These are phyloP conservation scores for Colletotrichum plurivorum DNA, from an alignment of 2,329 filamentous ascomycete genomes.

Conservation along the genomic window DNA sequence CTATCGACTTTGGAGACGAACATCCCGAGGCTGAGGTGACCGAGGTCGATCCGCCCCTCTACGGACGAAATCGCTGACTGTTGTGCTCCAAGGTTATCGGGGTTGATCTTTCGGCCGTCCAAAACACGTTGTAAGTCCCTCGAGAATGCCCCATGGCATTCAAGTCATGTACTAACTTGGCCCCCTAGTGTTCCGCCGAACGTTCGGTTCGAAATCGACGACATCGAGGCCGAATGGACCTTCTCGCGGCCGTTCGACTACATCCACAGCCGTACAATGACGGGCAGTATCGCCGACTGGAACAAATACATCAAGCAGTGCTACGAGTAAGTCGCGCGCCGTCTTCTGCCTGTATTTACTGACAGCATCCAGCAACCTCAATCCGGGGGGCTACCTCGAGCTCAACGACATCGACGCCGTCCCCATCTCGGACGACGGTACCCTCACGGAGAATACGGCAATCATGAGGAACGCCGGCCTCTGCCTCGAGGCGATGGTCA, in stretches of 20 bases:
- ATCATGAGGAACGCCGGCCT: not conserved
- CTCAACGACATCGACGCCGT: conserved; percentile 71
- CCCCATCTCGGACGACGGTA: not conserved
- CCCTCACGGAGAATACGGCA: not conserved
- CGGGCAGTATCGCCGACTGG: conserved; percentile 47
- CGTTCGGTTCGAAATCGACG: conserved; percentile 60
- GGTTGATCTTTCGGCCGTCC: conserved; percentile 58
- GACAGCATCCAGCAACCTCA: not conserved
- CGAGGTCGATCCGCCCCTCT: rapidly evolving
- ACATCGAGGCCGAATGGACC: conserved; percentile 55
- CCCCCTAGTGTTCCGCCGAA: conserved; percentile 63
- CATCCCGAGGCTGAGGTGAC: conserved; percentile 47
- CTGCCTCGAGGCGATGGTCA: not conserved
- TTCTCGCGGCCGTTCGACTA: conserved; percentile 49
- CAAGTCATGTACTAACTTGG: not conserved
- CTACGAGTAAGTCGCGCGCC: conserved; percentile 41
- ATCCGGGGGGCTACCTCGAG: conserved; percentile 61
- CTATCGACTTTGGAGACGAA: conserved; percentile 49
- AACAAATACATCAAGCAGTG: conserved; percentile 49
- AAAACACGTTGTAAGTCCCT: conserved; percentile 48
- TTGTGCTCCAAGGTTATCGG: conserved; percentile 48
- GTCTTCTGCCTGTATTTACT: not conserved
- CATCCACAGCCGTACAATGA: conserved; percentile 44
- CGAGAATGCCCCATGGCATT: conserved; percentile 61
- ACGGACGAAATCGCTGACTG: rapidly evolving